These are phyloP conservation scores for Colletotrichum sp. DNA, from an alignment of 2,329 filamentous ascomycete species.

Conservation along the genomic window DNA sequence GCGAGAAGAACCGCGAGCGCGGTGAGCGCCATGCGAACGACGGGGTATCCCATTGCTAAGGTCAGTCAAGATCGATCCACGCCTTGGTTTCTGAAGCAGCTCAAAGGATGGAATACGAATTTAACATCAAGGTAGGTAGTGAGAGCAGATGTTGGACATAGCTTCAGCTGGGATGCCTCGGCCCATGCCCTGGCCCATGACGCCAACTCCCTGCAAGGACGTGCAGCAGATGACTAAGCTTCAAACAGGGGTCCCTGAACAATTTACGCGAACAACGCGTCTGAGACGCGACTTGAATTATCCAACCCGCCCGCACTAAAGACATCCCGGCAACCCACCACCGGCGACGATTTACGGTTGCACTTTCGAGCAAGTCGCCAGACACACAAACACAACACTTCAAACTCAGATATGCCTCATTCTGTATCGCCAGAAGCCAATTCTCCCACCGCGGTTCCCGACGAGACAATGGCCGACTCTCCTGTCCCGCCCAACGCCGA, in stretches of 20 bases:
- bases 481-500: conserved; percentile 30
- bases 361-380: neutral
- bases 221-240: neutral
- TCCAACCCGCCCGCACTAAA: neutral
- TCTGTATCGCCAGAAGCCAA: conserved; percentile 39
- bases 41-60: neutral
- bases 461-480: conserved; percentile 40
- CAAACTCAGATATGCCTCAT: conserved; percentile 48
- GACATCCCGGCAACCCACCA: neutral
- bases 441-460: conserved; percentile 31
- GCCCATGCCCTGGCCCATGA: neutral
- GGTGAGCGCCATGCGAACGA: neutral
- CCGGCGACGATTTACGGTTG: neutral
- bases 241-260: rapidly evolving
- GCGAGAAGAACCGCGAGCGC: neutral
- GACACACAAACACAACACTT: neutral
- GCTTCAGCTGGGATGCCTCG: neutral
- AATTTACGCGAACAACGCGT: neutral
- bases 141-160: neutral
- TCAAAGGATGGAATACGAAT: neutral
- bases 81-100: neutral
- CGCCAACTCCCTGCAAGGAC: neutral
- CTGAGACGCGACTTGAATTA: neutral
- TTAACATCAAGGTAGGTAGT: neutral
- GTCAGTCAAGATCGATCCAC: neutral